Evolutionary conservation across 192 early-diverging fungal species (phyloP).

Genomic region (Podila epicladia): DNA sequence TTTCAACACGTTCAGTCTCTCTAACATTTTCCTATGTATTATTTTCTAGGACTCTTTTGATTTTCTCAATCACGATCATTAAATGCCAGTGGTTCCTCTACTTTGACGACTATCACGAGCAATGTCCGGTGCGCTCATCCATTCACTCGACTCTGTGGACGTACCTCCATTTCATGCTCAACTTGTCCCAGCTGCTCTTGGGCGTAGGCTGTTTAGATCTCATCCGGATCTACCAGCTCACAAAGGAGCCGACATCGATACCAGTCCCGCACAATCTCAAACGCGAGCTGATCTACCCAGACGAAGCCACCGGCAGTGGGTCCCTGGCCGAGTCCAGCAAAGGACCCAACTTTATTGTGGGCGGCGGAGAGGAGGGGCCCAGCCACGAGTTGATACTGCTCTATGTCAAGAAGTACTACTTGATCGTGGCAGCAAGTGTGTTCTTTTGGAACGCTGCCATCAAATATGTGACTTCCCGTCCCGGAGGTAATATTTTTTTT

Average conservation of each 20-base stretch:
- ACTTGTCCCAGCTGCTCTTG: conserved; percentile 58
- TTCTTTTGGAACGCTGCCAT: conserved; percentile 40
- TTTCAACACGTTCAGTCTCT: no score
- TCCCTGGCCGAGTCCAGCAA: neutral
- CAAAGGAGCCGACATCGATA: neutral
- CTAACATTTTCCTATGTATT: neutral
- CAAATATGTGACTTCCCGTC: conserved; percentile 32
- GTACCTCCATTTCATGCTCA: conserved; percentile 61
- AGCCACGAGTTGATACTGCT: conserved; percentile 1
- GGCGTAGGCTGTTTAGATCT: conserved; percentile 58
- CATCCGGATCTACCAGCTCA: conserved; percentile 44
- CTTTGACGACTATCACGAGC: conserved; percentile 61
- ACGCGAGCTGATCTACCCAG: neutral
- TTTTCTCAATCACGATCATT: conserved; percentile 57
- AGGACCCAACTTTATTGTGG: neutral
- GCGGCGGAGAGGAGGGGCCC: neutral
- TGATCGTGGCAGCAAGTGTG: conserved; percentile 36
- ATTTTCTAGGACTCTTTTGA: conserved; percentile 39
- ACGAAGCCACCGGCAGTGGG: neutral
- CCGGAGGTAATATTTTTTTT: conserved; percentile 6
- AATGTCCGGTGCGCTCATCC: conserved; percentile 31
- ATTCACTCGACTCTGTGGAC: conserved; percentile 50
- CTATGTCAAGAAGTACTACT: conserved; percentile 34
- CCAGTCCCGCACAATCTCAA: neutral
- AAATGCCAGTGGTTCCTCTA: conserved; percentile 61